Conservation (phyloP, 768 basidiomycete species). For the Lentinus tigrinus region DNA sequence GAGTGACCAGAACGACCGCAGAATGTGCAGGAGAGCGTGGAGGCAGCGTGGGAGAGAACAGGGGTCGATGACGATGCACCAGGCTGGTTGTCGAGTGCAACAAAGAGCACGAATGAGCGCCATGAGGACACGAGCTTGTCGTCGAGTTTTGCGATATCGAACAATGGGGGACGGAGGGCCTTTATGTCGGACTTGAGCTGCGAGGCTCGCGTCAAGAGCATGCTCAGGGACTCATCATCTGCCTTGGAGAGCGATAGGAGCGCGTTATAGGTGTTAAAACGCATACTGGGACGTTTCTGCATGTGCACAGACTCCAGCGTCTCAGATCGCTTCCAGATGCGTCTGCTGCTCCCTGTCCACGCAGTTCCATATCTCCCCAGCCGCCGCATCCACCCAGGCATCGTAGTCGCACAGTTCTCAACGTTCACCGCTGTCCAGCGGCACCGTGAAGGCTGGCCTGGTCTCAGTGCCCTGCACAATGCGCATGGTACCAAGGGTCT, state of each 20-base stretch:
- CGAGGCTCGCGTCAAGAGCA: slow-evolving; percentile 3
- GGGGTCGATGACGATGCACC: too few species aligned
- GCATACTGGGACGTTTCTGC: slow-evolving; percentile 9
- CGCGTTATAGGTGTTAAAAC: slow-evolving; percentile 18
- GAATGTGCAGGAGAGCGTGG: slow-evolving; percentile 6
- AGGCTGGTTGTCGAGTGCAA: slow-evolving; percentile 10
- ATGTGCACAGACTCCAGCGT: slow-evolving; percentile 14
- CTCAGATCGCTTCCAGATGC: too few species aligned
- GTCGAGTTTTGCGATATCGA: slow-evolving; percentile 11
- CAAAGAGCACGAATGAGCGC: not conserved
- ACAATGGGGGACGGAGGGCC: slow-evolving; percentile 7
- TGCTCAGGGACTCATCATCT: slow-evolving; percentile 11
- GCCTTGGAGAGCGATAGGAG: slow-evolving; percentile 16
- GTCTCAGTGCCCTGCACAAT: slow-evolving; percentile 1
- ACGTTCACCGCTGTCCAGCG: not conserved
- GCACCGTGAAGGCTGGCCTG: not conserved
- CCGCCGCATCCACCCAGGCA: not conserved
- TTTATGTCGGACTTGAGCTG: slow-evolving; percentile 13
- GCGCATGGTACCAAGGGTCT: not conserved
- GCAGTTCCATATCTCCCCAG: not conserved
- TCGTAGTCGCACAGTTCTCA: not conserved
- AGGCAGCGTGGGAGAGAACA: too few species aligned
- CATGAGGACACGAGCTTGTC: slow-evolving; percentile 15
- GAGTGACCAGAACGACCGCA: slow-evolving; percentile 9
- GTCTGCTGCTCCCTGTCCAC: too few species aligned